phyloP scores from a whole-genome alignment of 441 rosid genomes.

The Breynia disticha region DNA sequence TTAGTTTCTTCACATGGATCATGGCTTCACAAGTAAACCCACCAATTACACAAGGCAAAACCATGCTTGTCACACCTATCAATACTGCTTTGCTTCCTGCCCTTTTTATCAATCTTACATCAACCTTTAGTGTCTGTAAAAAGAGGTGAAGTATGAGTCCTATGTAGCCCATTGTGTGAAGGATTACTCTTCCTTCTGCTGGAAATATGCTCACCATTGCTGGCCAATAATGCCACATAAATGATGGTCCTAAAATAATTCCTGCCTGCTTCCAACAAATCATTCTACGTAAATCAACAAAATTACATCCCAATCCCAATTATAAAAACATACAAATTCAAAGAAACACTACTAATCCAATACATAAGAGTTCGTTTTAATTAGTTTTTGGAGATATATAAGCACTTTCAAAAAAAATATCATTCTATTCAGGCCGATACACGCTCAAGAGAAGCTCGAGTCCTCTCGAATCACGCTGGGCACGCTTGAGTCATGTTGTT shows the following conservation, averaged over 20 bases:
- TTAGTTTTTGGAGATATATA: too few relatives aligned
- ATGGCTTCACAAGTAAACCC: slow-evolving; percentile 1
- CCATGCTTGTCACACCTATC: slow-evolving; percentile 14
- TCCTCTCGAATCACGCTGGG: too few relatives aligned
- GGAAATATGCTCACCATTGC: slow-evolving; percentile 16
- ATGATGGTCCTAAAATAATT: slow-evolving; percentile 25
- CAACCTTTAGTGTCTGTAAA: slow-evolving; percentile 18
- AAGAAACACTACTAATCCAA: too few relatives aligned
- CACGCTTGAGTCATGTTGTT: too few relatives aligned
- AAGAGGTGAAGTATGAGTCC: slow-evolving; percentile 24
- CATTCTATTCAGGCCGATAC: too few relatives aligned
- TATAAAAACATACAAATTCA: too few relatives aligned
- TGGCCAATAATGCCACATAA: slow-evolving; percentile 15
- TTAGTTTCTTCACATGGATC: slow-evolving; percentile 6
- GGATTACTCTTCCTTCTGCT: slow-evolving; percentile 11
- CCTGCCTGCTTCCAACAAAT: slow-evolving; percentile 18
- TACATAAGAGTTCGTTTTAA: too few relatives aligned
- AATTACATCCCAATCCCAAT: neutral
- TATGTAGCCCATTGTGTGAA: slow-evolving; percentile 13
- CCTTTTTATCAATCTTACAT: slow-evolving; percentile 13
- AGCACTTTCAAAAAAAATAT: too few relatives aligned
- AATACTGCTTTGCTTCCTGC: slow-evolving; percentile 18
- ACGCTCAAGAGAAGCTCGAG: too few relatives aligned
- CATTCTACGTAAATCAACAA: neutral
- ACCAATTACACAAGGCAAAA: slow-evolving; percentile 11